Evolutionary conservation across 176 grass and related monocot genomes (phyloP), one percentile per base, ranked within the genome.

Genomic region (Carex parvula): DNA sequence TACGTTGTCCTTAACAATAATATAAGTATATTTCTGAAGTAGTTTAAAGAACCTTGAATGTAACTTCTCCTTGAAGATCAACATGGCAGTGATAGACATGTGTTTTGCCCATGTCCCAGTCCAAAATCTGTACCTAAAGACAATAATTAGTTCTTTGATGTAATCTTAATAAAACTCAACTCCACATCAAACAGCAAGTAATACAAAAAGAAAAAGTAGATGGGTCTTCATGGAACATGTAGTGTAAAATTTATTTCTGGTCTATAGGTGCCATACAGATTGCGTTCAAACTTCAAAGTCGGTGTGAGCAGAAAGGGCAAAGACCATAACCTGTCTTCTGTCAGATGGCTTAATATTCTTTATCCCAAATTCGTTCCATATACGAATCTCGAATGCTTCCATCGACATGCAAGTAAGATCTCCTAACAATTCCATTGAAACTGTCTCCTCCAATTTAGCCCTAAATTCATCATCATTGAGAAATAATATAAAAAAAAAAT

Each of bases 81-180:
- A 97, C 80, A 84, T 64, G 85, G 81, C 91, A 97, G 35, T 92
- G 87, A 54, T 92, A 97, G 4, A 92, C 73, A 71, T 83, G 83
- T 63, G 88, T 79, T 79, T 73, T 90, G 16, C 52, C 44, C 37
- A 86, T 71, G 22, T 94, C 84, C 80, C 84, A 35, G 33, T 35
- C 33, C 33, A 35, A 35, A 35, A 35, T 35, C 33, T 35, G 33
- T 35, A 35, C 33, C 4, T 35, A 35, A 35, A 94, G 15, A 5
- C 16, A 57, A 57, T 57, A 57, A 57, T 17, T 17, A 57, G 15
- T 57, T 57, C 5, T 18, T 57, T 57, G 55, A 57, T 57, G 14
- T 57, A 14, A 14, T 16, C 3, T 57, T 2, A 60, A 74, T 17
- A 48, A 30, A n/a, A 68, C 26, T 57, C 21, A 64, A 81, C 26